A percentile compares a stretch with the other conserved stretches of the same genome.
Evolutionary conservation across 257 asterid genomes (phyloP).

Genomic region (Rubia yunnanensis): DNA sequence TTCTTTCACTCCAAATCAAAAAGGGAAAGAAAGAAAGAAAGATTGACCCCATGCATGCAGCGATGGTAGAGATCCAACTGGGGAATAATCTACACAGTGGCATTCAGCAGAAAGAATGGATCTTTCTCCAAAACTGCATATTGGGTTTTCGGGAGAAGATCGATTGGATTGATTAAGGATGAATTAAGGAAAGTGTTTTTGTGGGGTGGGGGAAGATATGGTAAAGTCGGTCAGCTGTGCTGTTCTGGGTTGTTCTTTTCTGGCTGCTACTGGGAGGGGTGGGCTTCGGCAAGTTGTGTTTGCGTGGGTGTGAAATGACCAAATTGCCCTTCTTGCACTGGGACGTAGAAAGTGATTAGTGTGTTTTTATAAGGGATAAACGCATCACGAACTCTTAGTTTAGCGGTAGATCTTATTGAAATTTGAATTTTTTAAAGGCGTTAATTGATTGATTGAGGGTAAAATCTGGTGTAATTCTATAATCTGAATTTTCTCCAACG

Average conservation of each 20-base stretch:
- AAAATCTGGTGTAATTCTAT: too few species aligned
- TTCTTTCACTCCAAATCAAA: background rate
- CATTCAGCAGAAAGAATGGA: conserved; percentile 30
- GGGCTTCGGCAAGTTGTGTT: background rate
- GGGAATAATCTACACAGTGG: conserved; percentile 28
- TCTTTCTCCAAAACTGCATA: conserved; percentile 15
- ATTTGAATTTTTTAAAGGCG: too few species aligned
- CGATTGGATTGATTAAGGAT: background rate
- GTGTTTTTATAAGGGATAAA: too few species aligned
- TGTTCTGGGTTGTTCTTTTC: background rate
- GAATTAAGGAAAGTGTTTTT: background rate
- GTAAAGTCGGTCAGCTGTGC: conserved; percentile 3
- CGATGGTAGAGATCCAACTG: conserved; percentile 45
- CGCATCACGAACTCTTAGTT: too few species aligned
- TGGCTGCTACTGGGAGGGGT: background rate
- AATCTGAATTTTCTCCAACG: too few species aligned
- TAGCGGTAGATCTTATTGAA: too few species aligned
- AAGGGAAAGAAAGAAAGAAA: conserved; percentile 9
- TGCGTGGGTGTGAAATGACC: conserved; percentile 3
- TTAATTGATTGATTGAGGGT: too few species aligned
- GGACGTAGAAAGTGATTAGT: too few species aligned
- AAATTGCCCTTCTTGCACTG: conserved; percentile 1
- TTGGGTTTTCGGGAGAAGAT: background rate
- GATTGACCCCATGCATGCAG: conserved; percentile 94
- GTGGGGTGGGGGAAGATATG: background rate